These are phyloP conservation scores for Fraxinus excelsior DNA, from an alignment of 257 asterid species.

Conservation along the genomic window DNA sequence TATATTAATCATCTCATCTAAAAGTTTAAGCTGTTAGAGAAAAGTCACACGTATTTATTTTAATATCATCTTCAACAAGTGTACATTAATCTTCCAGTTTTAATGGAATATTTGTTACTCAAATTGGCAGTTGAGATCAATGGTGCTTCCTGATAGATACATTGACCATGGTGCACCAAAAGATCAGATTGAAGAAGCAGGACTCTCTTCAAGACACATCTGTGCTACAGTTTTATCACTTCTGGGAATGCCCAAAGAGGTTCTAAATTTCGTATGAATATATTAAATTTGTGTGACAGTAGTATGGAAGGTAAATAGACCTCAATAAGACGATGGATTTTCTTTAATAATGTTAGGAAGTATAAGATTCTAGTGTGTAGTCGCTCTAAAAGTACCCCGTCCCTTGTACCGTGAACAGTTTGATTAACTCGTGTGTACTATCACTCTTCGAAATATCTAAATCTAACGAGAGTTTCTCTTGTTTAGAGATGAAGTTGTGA, in stretches of 20 bases:
- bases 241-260: slow-evolving; percentile 41
- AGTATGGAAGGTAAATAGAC: neutral
- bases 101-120: too few species aligned
- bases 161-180: slow-evolving; percentile 48
- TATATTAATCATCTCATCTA: neutral
- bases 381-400: neutral
- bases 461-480: neutral
- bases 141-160: slow-evolving; percentile 53
- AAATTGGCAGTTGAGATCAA: slow-evolving; percentile 48
- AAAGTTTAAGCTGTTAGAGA: neutral
- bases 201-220: slow-evolving; percentile 44
- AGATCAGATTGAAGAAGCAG: slow-evolving; percentile 56
- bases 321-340: neutral
- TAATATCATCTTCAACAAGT: too few species aligned
- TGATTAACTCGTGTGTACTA: neutral
- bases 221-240: slow-evolving; percentile 41
- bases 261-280: neutral
- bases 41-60: neutral
- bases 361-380: neutral
- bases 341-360: neutral
- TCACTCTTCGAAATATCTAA: neutral
- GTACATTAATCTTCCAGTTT: too few species aligned
- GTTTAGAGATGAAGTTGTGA: neutral
- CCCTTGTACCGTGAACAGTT: neutral
- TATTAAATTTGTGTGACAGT: neutral